These are phyloP conservation scores for Mrakia hoshinonis DNA, from an alignment of 768 basidiomycete genomes.

Conservation along the genomic window DNA sequence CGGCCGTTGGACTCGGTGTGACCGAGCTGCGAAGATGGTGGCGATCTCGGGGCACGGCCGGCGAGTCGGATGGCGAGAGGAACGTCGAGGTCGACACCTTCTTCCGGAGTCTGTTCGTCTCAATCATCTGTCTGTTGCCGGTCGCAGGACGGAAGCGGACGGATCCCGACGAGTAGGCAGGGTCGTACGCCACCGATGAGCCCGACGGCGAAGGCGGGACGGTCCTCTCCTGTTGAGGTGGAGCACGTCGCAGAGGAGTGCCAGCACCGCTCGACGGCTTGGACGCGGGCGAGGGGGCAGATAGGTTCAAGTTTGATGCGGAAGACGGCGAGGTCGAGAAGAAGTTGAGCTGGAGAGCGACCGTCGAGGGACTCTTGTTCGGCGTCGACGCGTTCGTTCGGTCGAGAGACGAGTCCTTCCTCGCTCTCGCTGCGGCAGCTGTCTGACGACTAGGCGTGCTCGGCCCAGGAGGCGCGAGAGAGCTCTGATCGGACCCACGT, in stretches of 20 bases:
- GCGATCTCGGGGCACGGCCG: neutral
- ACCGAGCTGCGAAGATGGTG: neutral
- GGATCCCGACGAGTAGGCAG: neutral
- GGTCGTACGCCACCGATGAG: neutral
- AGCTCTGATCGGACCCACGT: neutral
- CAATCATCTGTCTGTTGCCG: slow-evolving; percentile 22
- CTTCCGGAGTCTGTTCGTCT: neutral
- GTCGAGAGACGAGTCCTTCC: neutral
- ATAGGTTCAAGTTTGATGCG: neutral
- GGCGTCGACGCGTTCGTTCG: neutral
- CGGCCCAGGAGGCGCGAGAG: neutral
- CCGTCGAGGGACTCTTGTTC: slow-evolving; percentile 2
- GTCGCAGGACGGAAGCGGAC: neutral
- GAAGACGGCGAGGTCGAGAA: slow-evolving; percentile 14
- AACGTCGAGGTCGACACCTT: neutral
- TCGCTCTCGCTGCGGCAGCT: neutral
- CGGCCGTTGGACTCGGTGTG: neutral
- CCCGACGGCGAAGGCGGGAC: neutral
- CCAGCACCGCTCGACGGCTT: too few species aligned
- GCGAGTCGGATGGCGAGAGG: neutral
- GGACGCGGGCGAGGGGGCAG: neutral
- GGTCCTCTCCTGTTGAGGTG: neutral
- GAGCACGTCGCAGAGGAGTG: neutral
- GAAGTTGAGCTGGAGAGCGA: neutral
- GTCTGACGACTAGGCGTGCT: neutral